Evolutionary conservation across 371 early-diverging fungal genomes (phyloP), one percentile per base, ranked within the genome.

Genomic region (Syncephalis plumigaleata): DNA sequence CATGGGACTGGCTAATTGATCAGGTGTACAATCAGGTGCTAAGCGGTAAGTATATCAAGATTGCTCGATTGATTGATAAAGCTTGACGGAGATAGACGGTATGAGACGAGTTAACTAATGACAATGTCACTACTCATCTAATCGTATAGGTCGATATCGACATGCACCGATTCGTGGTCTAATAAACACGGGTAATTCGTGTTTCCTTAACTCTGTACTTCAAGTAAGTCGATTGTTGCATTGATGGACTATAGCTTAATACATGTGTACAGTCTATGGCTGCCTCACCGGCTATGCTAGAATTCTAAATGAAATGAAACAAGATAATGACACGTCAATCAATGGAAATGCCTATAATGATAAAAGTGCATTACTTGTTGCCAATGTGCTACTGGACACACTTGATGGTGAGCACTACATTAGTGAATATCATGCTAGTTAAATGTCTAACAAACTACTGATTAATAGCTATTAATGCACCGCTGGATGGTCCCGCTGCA

Each of bases 131-230:
- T 31, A 11, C 4, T 11, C 31, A 31, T 31, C 31, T 31, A 31
- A 31, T 31, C 4, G n/a, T n/a, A 31, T 31, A 31, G 31, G 31
- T 7, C 31, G 11, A 31, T 31, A 31, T 31, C 31, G 31, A 31
- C 31, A 31, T 31, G 31, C 31, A 31, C 31, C 31, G 4, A 31
- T 31, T 31, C 31, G 31, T 36, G 95, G 95, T 1, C 66, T 94
- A 23, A 69, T 81, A 36, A 94, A 94, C 50, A 74, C 81, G 11
- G 95, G 95, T 39, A 94, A 94, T 59, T 79, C 91, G 24, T 94
- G 95, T 58, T 94, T 88, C 53, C 65, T 94, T 56, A 92, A 92
- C 59, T 79, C 85, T 15, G 87, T 91, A 9, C 59, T 92, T 20
- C 95, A 94, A 76, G 83, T 80, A 61, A 37, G 15, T 51, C 13